Conservation (phyloP, 441 rosid genomes). For the Pelargonium fulgidum region DNA sequence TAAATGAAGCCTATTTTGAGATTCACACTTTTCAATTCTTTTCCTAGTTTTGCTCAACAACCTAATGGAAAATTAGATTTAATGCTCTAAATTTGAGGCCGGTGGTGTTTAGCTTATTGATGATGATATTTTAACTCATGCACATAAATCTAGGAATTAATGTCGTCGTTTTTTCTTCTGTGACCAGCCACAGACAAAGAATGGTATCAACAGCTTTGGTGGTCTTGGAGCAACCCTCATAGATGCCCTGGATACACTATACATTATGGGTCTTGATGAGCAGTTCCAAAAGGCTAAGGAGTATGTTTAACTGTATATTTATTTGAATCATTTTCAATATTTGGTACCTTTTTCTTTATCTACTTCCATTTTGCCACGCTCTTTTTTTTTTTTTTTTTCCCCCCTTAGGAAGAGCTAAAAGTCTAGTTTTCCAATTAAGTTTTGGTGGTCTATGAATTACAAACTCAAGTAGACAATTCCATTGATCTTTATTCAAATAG, state of each 20-base stretch:
- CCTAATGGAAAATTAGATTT: background rate
- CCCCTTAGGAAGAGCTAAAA: background rate
- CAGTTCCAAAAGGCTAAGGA: slow-evolving; percentile 87
- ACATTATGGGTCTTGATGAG: slow-evolving; percentile 88
- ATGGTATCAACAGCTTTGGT: slow-evolving; percentile 88
- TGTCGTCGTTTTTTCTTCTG: slow-evolving; percentile 12
- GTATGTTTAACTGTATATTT: slow-evolving; percentile 42
- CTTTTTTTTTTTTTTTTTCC: background rate
- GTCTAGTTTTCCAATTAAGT: background rate
- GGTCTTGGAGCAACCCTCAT: slow-evolving; percentile 94
- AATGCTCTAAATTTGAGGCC: background rate
- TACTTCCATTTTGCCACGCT: background rate
- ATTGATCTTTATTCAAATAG: background rate
- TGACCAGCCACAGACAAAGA: slow-evolving; percentile 75
- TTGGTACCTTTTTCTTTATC: background rate
- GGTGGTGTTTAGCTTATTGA: slow-evolving; percentile 1
- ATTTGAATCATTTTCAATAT: background rate
- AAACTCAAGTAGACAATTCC: background rate
- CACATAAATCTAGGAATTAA: background rate
- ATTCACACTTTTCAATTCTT: background rate
- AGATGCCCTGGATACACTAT: slow-evolving; percentile 86
- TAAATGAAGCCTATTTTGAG: background rate
- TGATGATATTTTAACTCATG: slow-evolving; percentile 2
- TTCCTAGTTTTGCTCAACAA: background rate
- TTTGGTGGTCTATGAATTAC: background rate